Percentiles rank a stretch among this genome's conserved stretches.
Evolutionary conservation across 2,329 filamentous ascomycete genomes (phyloP).

Genomic region (Aspergillus thermomutatus): DNA sequence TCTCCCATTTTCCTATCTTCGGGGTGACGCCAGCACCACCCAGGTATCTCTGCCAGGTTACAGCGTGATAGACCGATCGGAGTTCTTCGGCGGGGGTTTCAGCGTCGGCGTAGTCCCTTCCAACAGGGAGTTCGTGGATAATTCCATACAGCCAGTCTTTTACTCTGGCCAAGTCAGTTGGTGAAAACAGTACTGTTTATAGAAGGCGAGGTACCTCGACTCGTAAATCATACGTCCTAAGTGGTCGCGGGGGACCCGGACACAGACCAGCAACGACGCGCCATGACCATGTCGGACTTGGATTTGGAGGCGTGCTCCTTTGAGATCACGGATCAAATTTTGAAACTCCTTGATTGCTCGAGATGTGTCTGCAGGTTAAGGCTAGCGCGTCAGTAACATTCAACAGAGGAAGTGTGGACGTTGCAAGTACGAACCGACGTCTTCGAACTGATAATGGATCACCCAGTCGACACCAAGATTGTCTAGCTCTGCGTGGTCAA

Average conservation of each 20-base stretch:
- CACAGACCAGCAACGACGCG: conserved; percentile 75
- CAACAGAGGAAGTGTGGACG: not conserved
- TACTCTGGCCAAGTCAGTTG: conserved; percentile 53
- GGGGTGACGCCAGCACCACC: conserved; percentile 77
- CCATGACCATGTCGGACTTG: conserved; percentile 80
- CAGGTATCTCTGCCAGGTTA: conserved; percentile 68
- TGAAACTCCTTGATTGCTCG: conserved; percentile 73
- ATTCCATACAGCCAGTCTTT: conserved; percentile 94
- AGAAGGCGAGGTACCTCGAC: conserved; percentile 53
- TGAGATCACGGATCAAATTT: conserved; percentile 71
- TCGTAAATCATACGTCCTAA: conserved; percentile 79
- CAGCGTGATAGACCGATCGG: conserved; percentile 80
- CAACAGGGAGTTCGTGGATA: conserved; percentile 70
- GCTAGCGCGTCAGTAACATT: conserved; percentile 6
- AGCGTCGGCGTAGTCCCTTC: conserved; percentile 69
- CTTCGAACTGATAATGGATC: conserved; percentile 70
- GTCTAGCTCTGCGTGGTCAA: conserved; percentile 34
- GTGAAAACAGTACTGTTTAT: not conserved
- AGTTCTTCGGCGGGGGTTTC: conserved; percentile 85
- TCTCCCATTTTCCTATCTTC: conserved; percentile 65
- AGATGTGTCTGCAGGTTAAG: conserved; percentile 54
- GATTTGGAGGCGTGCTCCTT: conserved; percentile 75
- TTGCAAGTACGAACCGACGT: conserved; percentile 53
- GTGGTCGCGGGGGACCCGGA: conserved; percentile 73
- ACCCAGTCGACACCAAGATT: conserved; percentile 84